Evolutionary conservation across 1,284 basidiomycete genomes (phyloP).

Genomic region (Cutaneotrichosporon sp.): DNA sequence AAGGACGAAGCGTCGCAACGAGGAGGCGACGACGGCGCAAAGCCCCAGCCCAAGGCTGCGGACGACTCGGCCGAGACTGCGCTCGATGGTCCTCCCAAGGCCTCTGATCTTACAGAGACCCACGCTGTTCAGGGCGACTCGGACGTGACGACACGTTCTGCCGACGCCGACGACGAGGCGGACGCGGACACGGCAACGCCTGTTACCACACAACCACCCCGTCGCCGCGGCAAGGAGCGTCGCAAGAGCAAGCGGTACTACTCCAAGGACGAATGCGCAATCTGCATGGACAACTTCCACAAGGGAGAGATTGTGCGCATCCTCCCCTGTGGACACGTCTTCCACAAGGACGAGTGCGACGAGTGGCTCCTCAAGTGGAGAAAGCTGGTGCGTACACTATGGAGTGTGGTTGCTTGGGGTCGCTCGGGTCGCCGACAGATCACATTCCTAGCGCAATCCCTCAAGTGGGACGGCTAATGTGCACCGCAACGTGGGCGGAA

Average conservation of each 20-base stretch:
- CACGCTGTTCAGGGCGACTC: neutral
- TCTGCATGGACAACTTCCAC: conserved; percentile 81
- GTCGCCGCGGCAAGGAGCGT: conserved; percentile 20
- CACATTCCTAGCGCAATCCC: neutral
- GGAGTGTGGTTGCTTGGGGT: neutral
- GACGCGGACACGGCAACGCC: conserved; percentile 2
- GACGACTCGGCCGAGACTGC: neutral
- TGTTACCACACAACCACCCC: neutral
- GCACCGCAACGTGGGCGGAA: neutral
- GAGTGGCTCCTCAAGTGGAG: conserved; percentile 85
- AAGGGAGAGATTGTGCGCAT: conserved; percentile 84
- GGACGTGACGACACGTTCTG: conserved; percentile 4
- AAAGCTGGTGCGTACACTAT: conserved; percentile 68
- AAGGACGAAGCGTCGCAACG: conserved; percentile 15
- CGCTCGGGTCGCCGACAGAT: too few relatives aligned
- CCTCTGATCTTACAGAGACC: neutral
- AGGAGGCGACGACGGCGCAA: neutral
- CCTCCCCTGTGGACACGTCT: conserved; percentile 83
- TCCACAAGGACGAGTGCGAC: conserved; percentile 72
- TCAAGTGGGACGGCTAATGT: neutral
- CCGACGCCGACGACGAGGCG: conserved; percentile 13
- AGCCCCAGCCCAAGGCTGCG: neutral
- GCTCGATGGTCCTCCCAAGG: neutral
- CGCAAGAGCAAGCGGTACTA: conserved; percentile 42
- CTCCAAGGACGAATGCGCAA: conserved; percentile 71